Evolutionary conservation across 2,329 filamentous ascomycete genomes (phyloP), one percentile per base, ranked within the genome.

Genomic region (Fusarium circinatum): DNA sequence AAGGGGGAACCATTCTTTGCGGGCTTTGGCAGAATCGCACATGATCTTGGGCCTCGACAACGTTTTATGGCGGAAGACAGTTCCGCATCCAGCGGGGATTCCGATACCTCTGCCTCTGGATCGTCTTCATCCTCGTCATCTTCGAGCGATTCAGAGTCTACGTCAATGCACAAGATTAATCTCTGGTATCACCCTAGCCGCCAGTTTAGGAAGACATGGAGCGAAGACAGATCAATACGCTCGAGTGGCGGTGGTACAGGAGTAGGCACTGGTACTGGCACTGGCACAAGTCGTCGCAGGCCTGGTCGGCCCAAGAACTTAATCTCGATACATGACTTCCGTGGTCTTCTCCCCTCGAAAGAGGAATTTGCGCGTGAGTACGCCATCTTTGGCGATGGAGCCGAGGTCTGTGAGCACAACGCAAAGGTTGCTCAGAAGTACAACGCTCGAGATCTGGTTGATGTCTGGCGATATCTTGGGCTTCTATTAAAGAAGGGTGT

Each of bases 381-480:
- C 82, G 89, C 88, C 30, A 93, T 98, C 20, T 95, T 96, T 80
- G 95, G 95, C 8, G 91, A 95, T 69, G 92, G 93, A 2, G 89
- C 91, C n/a, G 89, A 92, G 42, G 90, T 98, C 8, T 98, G 96
- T 81, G 86, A 89, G 49, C 92, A 97, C 77, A 99, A 99, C 80
- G 94, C 95, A 14, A 83, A 84, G 3, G 90, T 97, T 51, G 95
- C 96, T 14, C 87, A 90, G 74, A 91, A 90, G 71, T 88, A 92
- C 75, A 93, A 92, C 9, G 89, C 90, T 71, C 81, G 86, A 20
- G 94, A 98, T 72, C 83, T 97, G 36, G 92, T 93, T 32, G 90
- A 94, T 75, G 89, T 97, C 12, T 99, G 96, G 96, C 90, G 89
- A 55, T 92, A 98, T 73, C 86, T 94, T 62, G 92, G 90, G 24